Conservation (phyloP, 176 grass and related monocot species). For the Saccharum officinarum region DNA sequence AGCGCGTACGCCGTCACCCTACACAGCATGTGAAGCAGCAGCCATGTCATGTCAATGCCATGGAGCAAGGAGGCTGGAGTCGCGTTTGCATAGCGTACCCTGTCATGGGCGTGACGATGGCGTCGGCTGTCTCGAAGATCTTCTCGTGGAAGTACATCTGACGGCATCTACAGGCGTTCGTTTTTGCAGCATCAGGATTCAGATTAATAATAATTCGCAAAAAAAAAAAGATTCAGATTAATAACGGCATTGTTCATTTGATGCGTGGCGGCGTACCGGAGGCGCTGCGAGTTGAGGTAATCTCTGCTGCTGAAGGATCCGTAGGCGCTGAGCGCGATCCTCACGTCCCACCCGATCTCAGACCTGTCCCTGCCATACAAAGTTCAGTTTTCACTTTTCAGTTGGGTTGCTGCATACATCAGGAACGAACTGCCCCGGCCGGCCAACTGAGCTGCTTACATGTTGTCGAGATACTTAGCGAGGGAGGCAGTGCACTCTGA, state of each 20-base stretch:
- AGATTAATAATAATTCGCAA: too few species aligned
- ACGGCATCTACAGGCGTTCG: neutral
- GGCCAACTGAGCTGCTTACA: constrained; percentile 25
- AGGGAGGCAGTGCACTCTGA: constrained; percentile 85
- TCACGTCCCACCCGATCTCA: constrained; percentile 82
- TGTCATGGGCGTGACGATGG: constrained; percentile 82
- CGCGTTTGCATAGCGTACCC: constrained; percentile 33
- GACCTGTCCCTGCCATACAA: constrained; percentile 37
- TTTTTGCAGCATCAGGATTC: neutral
- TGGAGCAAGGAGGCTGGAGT: too few species aligned
- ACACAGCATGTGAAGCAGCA: neutral
- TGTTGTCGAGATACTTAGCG: constrained; percentile 52
- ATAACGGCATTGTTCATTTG: neutral
- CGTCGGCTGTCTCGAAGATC: constrained; percentile 72
- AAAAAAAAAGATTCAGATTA: too few species aligned
- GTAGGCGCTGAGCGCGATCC: constrained; percentile 70
- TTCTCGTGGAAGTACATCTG: constrained; percentile 85
- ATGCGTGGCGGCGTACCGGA: constrained; percentile 38
- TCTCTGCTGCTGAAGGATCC: constrained; percentile 77
- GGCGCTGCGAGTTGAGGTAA: constrained; percentile 80
- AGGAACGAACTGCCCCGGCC: too few species aligned
- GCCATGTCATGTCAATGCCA: neutral
- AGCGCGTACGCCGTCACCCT: constrained; percentile 65
- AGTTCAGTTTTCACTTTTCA: neutral
- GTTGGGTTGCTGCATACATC: neutral